phyloP scores from a whole-genome alignment of 495 filamentous ascomycete genomes.

The Lophiotrema nucula region DNA sequence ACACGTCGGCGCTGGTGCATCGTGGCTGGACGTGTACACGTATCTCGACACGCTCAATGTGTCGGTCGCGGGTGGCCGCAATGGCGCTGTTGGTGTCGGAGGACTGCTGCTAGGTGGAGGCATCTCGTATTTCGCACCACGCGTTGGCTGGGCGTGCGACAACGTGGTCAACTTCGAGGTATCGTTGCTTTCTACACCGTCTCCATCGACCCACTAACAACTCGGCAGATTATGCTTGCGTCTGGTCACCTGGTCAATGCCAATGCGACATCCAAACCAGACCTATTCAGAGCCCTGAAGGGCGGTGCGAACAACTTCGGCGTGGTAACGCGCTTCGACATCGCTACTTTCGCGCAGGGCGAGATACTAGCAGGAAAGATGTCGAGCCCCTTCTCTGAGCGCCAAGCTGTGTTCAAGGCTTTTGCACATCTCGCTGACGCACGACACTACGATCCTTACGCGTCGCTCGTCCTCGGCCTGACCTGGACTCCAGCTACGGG shows the following conservation, averaged over 20 bases:
- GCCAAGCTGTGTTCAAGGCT: background rate
- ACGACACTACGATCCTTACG: background rate
- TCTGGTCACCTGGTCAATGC: conserved; percentile 55
- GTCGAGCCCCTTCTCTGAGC: background rate
- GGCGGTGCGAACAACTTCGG: conserved; percentile 44
- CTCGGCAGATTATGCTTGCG: conserved; percentile 52
- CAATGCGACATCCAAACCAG: conserved; percentile 32
- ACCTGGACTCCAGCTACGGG: background rate
- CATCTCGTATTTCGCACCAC: conserved; percentile 34
- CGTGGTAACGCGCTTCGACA: conserved; percentile 50
- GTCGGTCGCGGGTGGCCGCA: conserved; percentile 14
- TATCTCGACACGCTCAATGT: conserved; percentile 5
- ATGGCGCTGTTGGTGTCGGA: conserved; percentile 48
- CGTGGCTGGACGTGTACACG: conserved; percentile 21
- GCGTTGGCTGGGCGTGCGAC: conserved; percentile 55
- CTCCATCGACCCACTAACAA: no score
- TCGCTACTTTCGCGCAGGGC: conserved; percentile 38
- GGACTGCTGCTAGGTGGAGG: conserved; percentile 35
- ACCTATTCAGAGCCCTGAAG: conserved; percentile 40
- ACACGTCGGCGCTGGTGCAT: conserved; percentile 43
- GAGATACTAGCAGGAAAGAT: background rate
- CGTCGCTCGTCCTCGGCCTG: background rate
- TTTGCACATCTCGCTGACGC: background rate
- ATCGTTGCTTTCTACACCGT: background rate
- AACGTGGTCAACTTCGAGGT: conserved; percentile 32